phyloP scores from a whole-genome alignment of 192 early-diverging fungal genomes.

The Coemansia sp. region DNA sequence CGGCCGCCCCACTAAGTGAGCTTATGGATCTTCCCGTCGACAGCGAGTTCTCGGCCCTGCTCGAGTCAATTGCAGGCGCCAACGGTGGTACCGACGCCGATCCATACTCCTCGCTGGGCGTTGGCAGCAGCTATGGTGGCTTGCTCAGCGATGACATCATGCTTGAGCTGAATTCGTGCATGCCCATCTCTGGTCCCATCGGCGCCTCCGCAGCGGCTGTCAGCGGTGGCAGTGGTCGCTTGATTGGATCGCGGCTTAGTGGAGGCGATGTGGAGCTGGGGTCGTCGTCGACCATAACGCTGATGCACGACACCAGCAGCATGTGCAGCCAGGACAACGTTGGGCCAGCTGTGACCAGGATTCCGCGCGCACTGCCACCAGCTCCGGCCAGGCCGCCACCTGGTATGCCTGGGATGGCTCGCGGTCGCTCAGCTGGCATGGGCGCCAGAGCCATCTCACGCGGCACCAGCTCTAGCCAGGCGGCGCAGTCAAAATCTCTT shows the following conservation, averaged over 20 bases:
- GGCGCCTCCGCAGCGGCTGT: background rate
- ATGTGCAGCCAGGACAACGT: constrained; percentile 17
- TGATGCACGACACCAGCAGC: constrained; percentile 43
- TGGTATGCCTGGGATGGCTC: constrained; percentile 29
- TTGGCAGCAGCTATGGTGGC: constrained; percentile 16
- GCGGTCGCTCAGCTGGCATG: constrained; percentile 10
- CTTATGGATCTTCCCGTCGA: constrained; percentile 30
- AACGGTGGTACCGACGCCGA: constrained; percentile 15
- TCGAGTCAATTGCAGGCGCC: constrained; percentile 42
- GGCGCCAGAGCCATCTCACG: background rate
- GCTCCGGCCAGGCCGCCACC: constrained; percentile 30
- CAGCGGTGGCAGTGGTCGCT: constrained; percentile 1
- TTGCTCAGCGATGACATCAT: constrained; percentile 23
- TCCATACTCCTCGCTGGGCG: constrained; percentile 28
- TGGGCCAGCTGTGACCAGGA: background rate
- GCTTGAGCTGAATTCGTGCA: constrained; percentile 6
- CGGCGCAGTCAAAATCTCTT: background rate
- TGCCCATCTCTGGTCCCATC: constrained; percentile 20
- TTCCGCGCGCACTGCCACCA: background rate
- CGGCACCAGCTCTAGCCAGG: background rate
- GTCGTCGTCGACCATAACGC: constrained; percentile 49
- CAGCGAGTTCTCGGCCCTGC: constrained; percentile 48
- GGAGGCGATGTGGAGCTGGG: constrained; percentile 21
- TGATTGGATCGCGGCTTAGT: constrained; percentile 10
- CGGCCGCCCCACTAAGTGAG: constrained; percentile 21